A percentile compares a stretch with the other conserved stretches of the same genome.
phyloP scores from a whole-genome alignment of 495 filamentous ascomycete species.

The Eremomyces bilateralis region DNA sequence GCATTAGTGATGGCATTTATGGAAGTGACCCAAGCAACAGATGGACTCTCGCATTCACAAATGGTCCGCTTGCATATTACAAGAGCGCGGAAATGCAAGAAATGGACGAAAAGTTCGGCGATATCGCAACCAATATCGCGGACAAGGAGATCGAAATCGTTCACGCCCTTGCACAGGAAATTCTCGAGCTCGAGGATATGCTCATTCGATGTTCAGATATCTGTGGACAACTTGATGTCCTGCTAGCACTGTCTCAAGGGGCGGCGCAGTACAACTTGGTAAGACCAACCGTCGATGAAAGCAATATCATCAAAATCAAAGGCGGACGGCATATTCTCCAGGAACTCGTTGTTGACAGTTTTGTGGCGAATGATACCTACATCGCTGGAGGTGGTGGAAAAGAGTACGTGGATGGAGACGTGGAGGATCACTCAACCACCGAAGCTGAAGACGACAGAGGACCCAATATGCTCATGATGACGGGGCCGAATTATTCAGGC shows the following conservation, averaged over 20 bases:
- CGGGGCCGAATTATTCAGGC: conserved; percentile 89
- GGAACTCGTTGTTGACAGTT: conserved; percentile 69
- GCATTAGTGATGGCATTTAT: conserved; percentile 42
- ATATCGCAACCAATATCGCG: conserved; percentile 63
- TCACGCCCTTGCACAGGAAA: conserved; percentile 47
- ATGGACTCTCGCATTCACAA: conserved; percentile 67
- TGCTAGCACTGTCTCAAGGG: conserved; percentile 60
- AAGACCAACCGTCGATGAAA: conserved; percentile 43
- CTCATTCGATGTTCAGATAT: conserved; percentile 49
- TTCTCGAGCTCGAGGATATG: conserved; percentile 47
- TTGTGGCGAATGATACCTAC: conserved; percentile 60
- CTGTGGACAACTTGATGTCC: conserved; percentile 69
- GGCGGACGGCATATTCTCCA: conserved; percentile 79
- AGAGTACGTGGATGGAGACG: conserved; percentile 1
- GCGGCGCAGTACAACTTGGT: conserved; percentile 54
- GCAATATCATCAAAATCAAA: conserved; percentile 57
- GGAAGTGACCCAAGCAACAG: conserved; percentile 32
- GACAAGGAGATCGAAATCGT: conserved; percentile 86
- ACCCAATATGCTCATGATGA: conserved; percentile 65
- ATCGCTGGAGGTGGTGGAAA: conserved; percentile 40
- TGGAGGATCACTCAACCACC: not conserved
- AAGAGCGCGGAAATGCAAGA: conserved; percentile 72
- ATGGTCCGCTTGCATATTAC: conserved; percentile 51
- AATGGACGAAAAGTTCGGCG: conserved; percentile 63
- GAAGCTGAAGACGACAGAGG: conserved; percentile 1